Base-by-base conservation (phyloP, 805 yeast genomes). In the Metschnikowia vanudenii region DNA sequence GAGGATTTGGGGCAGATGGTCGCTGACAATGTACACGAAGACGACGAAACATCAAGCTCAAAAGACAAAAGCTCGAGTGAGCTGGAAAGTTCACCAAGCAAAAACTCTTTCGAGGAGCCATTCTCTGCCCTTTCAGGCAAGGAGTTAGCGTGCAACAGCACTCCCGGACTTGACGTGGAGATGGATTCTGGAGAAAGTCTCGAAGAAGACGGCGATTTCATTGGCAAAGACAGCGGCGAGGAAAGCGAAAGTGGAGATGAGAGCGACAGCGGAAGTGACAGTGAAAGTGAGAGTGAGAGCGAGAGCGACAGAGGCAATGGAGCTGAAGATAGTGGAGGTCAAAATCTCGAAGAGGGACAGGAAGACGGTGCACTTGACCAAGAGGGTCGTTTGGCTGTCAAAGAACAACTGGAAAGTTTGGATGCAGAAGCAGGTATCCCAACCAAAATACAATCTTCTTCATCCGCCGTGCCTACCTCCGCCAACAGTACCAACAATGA, bases 301-400 rank as follows among this genome's bases (percentile, higher is more conserved):
- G 69, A 10, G 10, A 17, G 40, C 30, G 46, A 47, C 4, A 52
- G 38, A 17, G 52, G 51, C 1, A 43, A 41, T 31, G 47, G 46
- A 14, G 37, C 43, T 38, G 60, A 58, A 14, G 39, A 43, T 38
- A 58, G 58, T 13, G 68, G 62, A 22, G 68, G 56, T 14, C 64
- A 57, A 18, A 63, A 61, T 10, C 66, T 57, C 12, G 66, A 54
- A 13, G 65, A 62, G 14, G 50, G 26, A 9, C 48, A 45, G 35
- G 42, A 39, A 7, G 59, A 54, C 14, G 63, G 52, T 11, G 54
- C 44, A 14, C 59, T 49, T 16, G 36, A 17, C 19, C 19, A 12
- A 32, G 18, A 16, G 35, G 11, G 14, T 14, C 19, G 19, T 19
- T 16, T 19, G 14, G 19, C 6, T 32, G 28, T 39, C 29, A 26